Percentiles rank a stretch among this genome's conserved stretches.
phyloP scores from a whole-genome alignment of 2,329 filamentous ascomycete genomes.

The Calonectria montana region DNA sequence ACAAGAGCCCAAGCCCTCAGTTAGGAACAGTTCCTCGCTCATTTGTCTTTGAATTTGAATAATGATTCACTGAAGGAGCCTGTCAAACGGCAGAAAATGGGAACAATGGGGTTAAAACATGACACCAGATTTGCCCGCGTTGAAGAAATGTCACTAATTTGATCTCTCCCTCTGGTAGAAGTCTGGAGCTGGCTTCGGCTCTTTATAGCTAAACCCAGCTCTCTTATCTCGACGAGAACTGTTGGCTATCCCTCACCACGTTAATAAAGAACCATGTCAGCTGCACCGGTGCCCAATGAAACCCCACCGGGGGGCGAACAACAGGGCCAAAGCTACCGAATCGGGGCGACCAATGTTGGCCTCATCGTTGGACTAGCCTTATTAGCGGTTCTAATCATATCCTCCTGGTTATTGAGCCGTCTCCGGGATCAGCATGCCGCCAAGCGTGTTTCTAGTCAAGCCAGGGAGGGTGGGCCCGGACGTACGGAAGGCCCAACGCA shows the following conservation, averaged over 20 bases:
- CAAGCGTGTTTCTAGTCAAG: conserved; percentile 11
- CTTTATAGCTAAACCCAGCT: background rate
- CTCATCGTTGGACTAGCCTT: conserved; percentile 39
- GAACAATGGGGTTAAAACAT: background rate
- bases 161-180: background rate
- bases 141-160: background rate
- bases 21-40: background rate
- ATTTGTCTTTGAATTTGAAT: background rate
- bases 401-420: conserved; percentile 39
- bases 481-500: conserved; percentile 9
- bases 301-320: conserved; percentile 7
- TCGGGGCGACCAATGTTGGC: conserved; percentile 43
- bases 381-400: conserved; percentile 37
- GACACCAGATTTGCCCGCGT: background rate
- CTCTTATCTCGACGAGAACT: background rate
- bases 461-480: conserved; percentile 26
- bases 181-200: too few species aligned
- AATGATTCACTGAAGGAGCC: background rate
- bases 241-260: background rate
- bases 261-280: conserved; percentile 3
- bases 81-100: background rate
- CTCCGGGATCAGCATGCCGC: conserved; percentile 25
- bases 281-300: background rate
- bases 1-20: background rate
- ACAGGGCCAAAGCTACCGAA: conserved; percentile 9